phyloP scores from a whole-genome alignment of 148 eudicot genomes.

The Polygonum aviculare region DNA sequence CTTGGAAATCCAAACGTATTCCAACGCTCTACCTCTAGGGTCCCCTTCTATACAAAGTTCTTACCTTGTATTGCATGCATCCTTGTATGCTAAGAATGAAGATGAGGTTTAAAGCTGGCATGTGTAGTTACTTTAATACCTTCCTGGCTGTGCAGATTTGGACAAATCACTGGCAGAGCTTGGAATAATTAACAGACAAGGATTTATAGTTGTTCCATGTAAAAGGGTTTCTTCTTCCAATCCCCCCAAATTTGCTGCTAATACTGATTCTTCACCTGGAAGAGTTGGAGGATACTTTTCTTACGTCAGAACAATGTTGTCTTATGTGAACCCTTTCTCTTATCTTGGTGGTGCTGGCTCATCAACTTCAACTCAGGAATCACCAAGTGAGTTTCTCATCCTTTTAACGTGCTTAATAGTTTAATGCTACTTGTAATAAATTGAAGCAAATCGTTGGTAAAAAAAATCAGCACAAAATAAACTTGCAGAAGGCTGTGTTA shows the following conservation, averaged over 20 bases:
- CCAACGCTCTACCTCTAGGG: background rate
- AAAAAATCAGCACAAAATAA: background rate
- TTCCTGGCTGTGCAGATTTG: slow-evolving; percentile 29
- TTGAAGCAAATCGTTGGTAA: background rate
- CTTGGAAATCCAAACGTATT: too few relatives aligned
- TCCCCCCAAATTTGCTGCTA: slow-evolving; percentile 11
- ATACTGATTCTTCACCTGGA: slow-evolving; percentile 18
- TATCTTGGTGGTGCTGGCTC: slow-evolving; percentile 39
- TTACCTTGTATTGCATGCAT: background rate
- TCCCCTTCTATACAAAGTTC: background rate
- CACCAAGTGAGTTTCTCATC: slow-evolving; percentile 26
- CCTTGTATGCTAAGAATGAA: background rate
- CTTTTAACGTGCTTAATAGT: background rate
- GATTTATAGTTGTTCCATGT: slow-evolving; percentile 38
- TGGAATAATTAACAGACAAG: slow-evolving; percentile 43
- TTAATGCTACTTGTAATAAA: background rate
- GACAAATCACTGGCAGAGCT: slow-evolving; percentile 32
- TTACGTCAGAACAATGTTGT: slow-evolving; percentile 29
- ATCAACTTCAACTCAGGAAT: slow-evolving; percentile 30
- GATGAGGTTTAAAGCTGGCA: background rate
- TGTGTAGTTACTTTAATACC: background rate
- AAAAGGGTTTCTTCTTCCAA: slow-evolving; percentile 17
- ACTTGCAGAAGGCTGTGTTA: background rate
- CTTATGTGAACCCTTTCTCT: slow-evolving; percentile 42
- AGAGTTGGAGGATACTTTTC: slow-evolving; percentile 37